phyloP scores from a whole-genome alignment of 225 moss, liverwort and hornwort species.

The Neckera pumila region DNA sequence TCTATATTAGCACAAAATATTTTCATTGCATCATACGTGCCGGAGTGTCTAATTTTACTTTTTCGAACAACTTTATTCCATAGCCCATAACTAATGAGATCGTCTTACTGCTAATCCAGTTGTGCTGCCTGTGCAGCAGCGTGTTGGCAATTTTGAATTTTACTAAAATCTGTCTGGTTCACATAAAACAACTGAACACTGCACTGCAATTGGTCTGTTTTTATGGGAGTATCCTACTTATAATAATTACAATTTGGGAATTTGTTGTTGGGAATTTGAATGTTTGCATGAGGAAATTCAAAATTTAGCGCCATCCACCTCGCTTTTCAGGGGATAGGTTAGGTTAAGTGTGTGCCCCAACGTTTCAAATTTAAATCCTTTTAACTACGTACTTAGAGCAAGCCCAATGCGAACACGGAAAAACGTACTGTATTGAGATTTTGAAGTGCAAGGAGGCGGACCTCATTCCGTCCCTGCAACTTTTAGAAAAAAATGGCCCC shows the following conservation, averaged over 20 bases:
- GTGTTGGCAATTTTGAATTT: background rate
- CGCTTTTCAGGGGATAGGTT: background rate
- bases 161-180: rapidly evolving
- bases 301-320: background rate
- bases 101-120: background rate
- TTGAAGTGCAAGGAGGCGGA: too few relatives aligned
- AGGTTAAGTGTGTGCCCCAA: background rate
- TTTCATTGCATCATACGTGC: too few relatives aligned
- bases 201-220: background rate
- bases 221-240: background rate
- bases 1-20: too few relatives aligned
- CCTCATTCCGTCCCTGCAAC: too few relatives aligned
- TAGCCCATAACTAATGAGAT: background rate
- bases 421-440: too few relatives aligned
- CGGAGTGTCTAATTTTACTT: background rate
- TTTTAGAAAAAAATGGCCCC: too few relatives aligned
- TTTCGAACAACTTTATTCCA: background rate
- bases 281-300: background rate
- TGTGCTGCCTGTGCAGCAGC: background rate
- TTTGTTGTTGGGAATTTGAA: background rate
- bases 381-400: too few relatives aligned
- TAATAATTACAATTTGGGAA: too few relatives aligned
- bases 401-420: too few relatives aligned
- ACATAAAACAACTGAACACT: background rate
- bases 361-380: background rate